Evolutionary conservation across 2,329 filamentous ascomycete genomes (phyloP).

Genomic region (Grosmannia huntii): DNA sequence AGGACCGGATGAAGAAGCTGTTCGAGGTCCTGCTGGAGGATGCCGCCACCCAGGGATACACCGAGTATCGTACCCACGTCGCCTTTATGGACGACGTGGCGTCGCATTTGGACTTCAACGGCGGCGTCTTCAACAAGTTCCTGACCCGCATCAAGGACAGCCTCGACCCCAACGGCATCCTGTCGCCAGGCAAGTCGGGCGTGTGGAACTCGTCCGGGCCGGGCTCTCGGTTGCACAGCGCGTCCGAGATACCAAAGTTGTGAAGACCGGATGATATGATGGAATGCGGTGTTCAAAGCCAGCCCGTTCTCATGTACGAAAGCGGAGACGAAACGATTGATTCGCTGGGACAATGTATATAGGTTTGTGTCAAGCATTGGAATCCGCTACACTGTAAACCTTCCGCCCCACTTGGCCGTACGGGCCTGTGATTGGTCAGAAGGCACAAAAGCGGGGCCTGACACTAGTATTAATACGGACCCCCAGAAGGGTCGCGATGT

Average conservation of each 20-base stretch:
- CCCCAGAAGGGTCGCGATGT: too few relatives aligned
- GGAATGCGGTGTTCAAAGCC: too few relatives aligned
- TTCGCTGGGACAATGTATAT: too few relatives aligned
- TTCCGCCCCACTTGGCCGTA: too few relatives aligned
- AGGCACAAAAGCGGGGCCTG: too few relatives aligned
- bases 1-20: neutral
- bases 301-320: too few relatives aligned
- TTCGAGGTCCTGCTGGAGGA: constrained; percentile 17
- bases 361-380: too few relatives aligned
- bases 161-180: constrained; percentile 29
- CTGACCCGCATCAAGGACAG: constrained; percentile 26
- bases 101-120: constrained; percentile 25
- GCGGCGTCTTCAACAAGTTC: constrained; percentile 22
- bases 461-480: too few relatives aligned
- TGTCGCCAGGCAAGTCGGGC: constrained; percentile 32
- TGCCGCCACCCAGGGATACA: constrained; percentile 22
- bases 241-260: neutral
- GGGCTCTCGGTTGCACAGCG: neutral
- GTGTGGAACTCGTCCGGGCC: constrained; percentile 22
- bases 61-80: constrained; percentile 28
- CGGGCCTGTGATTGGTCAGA: too few relatives aligned
- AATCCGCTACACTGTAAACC: too few relatives aligned
- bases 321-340: too few relatives aligned
- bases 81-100: constrained; percentile 26
- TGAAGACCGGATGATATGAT: neutral